Evolutionary conservation across 352 stramenopile species (phyloP).

Genomic region (Globisporangium paddicum): DNA sequence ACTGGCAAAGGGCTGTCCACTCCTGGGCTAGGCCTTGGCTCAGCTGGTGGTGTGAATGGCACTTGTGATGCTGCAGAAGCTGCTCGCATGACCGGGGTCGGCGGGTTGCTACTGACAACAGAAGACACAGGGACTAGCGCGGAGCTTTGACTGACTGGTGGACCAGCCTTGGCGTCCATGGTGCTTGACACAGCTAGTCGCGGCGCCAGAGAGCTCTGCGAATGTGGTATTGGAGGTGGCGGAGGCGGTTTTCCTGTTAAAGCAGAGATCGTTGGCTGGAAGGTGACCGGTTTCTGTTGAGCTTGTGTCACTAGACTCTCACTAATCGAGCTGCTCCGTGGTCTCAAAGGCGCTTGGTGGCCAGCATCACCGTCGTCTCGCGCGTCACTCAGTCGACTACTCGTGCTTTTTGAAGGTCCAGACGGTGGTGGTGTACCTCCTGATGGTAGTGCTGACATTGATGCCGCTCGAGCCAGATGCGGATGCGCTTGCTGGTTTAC

Average conservation of each 20-base stretch:
- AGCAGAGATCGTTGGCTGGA: not conserved
- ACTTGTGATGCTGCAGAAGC: not conserved
- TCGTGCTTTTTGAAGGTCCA: too few relatives aligned
- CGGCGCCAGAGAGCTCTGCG: not conserved
- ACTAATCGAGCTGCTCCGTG: conserved; percentile 10
- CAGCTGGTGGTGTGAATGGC: not conserved
- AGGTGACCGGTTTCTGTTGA: not conserved
- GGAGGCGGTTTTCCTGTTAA: not conserved
- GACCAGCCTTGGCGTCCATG: not conserved
- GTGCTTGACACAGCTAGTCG: not conserved
- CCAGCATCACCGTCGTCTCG: not conserved
- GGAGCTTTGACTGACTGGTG: not conserved
- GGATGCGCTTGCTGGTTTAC: not conserved
- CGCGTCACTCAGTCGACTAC: not conserved
- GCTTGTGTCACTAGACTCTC: not conserved
- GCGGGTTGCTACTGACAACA: not conserved
- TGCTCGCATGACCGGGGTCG: not conserved
- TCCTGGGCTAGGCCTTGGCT: not conserved
- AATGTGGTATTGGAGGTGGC: not conserved
- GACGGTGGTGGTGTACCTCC: not conserved
- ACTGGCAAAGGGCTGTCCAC: not conserved
- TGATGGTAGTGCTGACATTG: not conserved
- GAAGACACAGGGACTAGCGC: not conserved
- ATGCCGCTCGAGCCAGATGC: conserved; percentile 6
- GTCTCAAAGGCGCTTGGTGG: not conserved